Evolutionary conservation across 1,284 basidiomycete genomes (phyloP), one percentile per base, ranked within the genome.

Genomic region (Cystobasidium slooffiae): DNA sequence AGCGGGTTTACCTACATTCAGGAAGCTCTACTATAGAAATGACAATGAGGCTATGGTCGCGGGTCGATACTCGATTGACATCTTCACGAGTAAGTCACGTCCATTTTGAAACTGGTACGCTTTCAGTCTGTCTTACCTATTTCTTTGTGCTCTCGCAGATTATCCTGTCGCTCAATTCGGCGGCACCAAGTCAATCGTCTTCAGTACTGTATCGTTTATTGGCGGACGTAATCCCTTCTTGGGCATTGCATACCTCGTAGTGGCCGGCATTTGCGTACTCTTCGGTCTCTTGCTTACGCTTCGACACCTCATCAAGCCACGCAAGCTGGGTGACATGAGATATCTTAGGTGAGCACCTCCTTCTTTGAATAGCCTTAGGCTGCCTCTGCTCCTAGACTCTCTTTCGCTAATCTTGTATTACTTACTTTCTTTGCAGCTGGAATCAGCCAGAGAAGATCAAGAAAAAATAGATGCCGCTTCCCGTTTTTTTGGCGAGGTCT

Each of bases 151-250:
- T 59, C 7, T 55, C 67, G 12, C 80, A 97, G 94, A 98, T 84
- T 99, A 91, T 84, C 97, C 97, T 6, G 96, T 99, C 58, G 85
- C 88, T 75, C 88, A 90, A 63, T 99, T 93, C 84, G 88, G 89
- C 74, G 97, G 97, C 55, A 98, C 95, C 12, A 99, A 99, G 84
- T 94, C 93, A 0, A 87, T 99, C 74, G 94, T 99, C 41, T 92
- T 99, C 78, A 94, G 93, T 62, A 99, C 96, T 0, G 93, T 96
- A 3, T 93, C 94, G 0, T 99, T 96, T 94, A 93, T 97, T 80
- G 97, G 97, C 22, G 97, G 97, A 39, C 94, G 96, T 84, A 96
- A 96, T 80, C 89, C 94, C 0, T 98, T 99, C 89, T 86, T 99
- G 31, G 97, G 97, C 8, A 94, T 94, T 89, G 92, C 94, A 3